Evolutionary conservation across 2,329 filamentous ascomycete genomes (phyloP), one percentile per base, ranked within the genome.

Genomic region (Torrubiellomyces zombiae): DNA sequence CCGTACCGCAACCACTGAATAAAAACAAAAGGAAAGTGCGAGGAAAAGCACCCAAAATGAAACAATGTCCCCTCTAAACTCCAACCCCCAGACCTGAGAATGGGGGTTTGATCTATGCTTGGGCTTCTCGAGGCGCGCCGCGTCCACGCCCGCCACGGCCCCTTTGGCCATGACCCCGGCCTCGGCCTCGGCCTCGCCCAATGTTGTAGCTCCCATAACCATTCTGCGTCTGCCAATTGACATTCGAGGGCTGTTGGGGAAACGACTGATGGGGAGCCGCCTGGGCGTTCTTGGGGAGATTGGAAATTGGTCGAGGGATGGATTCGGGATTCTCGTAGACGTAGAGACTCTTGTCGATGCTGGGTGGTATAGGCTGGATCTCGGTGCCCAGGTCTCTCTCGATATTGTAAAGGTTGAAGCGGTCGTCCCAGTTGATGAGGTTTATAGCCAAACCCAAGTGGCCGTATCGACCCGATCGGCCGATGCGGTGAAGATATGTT

Each of bases 371-470:
- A n/a, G 89, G 75, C 46, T 89, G 80, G 32, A 98, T 98, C 55
- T 98, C 89, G 6, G 89, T 98, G 26, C 89, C 89, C 20, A 98
- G 63, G 44, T 98, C 89, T 40, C 91, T 79, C 53, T 98, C 89
- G 39, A 98, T 98, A 50, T 91, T 91, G 63, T 98, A 98, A 12
- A 98, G 67, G 52, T 95, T 98, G 66, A 93, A 95, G 15, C 89
- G 75, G 50, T 98, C 89, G 29, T 98, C 89, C 89, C 89, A 98
- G 53, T 92, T 95, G 64, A 98, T 98, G 49, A 98, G 62, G 55
- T 98, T 98, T 48, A 98, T 98, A 35, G 91, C 91, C 38, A 98
- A 63, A 67, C 89, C 89, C 45, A 95, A 67, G 56, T 98, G 89
- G 37, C 89, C 89, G 48, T 93, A 98, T 37, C 89, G 81, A 38